phyloP scores from a whole-genome alignment of 2,329 filamentous ascomycete species.

The Exophiala lecanii-corni region DNA sequence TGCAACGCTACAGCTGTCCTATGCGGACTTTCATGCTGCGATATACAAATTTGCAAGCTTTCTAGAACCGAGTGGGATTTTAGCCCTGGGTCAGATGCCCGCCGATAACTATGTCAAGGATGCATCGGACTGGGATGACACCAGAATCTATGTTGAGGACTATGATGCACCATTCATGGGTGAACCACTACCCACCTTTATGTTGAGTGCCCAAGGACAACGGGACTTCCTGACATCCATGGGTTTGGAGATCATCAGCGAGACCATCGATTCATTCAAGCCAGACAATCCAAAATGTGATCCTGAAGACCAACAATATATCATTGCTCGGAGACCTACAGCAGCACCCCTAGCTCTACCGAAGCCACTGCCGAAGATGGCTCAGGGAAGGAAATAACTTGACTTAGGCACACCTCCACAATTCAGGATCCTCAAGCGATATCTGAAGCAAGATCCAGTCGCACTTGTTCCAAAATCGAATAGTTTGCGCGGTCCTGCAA shows the following conservation, averaged over 20 bases:
- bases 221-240: slow-evolving; percentile 23
- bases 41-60: slow-evolving; percentile 24
- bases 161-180: slow-evolving; percentile 26
- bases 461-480: background rate
- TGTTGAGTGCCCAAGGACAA: slow-evolving; percentile 25
- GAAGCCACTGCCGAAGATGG: slow-evolving; percentile 15
- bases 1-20: slow-evolving; percentile 28
- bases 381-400: too few relatives aligned
- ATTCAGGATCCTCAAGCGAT: too few relatives aligned
- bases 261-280: slow-evolving; percentile 24
- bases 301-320: slow-evolving; percentile 21
- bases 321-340: slow-evolving; percentile 10
- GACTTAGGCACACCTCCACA: too few relatives aligned
- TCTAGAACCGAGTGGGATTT: slow-evolving; percentile 26
- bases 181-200: slow-evolving; percentile 21
- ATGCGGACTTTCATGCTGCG: slow-evolving; percentile 27
- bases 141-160: slow-evolving; percentile 28
- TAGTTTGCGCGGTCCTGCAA: too few relatives aligned
- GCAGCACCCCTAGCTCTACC: slow-evolving; percentile 7
- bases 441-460: too few relatives aligned
- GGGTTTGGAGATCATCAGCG: slow-evolving; percentile 26
- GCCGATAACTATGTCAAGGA: slow-evolving; percentile 24
- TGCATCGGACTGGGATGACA: slow-evolving; percentile 20
- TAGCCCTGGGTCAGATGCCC: slow-evolving; percentile 29
- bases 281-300: slow-evolving; percentile 22